Percentiles rank a stretch among this genome's conserved stretches.
Conservation (phyloP, 148 eudicot species). For the Vaccinium darrowii region DNA sequence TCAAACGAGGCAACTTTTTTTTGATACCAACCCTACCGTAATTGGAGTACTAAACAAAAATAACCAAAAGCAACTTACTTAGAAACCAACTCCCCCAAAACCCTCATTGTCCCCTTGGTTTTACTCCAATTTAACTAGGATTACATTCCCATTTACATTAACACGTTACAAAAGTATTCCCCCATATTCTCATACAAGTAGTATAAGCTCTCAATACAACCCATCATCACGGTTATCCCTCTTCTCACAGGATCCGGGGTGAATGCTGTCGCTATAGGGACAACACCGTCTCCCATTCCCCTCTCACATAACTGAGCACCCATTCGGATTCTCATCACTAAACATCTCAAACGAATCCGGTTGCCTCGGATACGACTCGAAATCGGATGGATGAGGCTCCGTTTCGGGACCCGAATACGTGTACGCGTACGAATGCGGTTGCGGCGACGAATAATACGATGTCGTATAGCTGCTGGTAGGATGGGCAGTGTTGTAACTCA, state of each 20-base stretch:
- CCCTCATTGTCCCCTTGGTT: background rate
- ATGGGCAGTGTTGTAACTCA: constrained; percentile 67
- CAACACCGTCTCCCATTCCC: no score
- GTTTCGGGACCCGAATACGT: constrained; percentile 34
- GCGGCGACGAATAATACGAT: constrained; percentile 59
- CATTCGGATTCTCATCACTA: constrained; percentile 91
- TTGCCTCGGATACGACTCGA: constrained; percentile 25
- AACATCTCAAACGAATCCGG: constrained; percentile 80
- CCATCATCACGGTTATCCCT: background rate
- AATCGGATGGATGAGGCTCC: constrained; percentile 35
- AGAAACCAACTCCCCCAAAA: background rate
- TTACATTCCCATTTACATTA: background rate
- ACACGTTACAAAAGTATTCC: background rate
- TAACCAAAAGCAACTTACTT: background rate
- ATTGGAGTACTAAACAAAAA: background rate
- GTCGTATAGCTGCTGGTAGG: constrained; percentile 56
- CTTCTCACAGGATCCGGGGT: no score
- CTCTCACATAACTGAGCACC: constrained; percentile 58
- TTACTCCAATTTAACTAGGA: background rate
- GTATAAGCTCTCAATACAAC: constrained; percentile 15
- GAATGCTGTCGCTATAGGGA: no score
- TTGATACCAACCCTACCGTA: background rate
- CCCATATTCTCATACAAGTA: constrained; percentile 15
- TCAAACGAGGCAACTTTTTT: background rate
- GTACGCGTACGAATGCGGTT: constrained; percentile 42